A percentile compares a stretch with the other conserved stretches of the same genome.
Evolutionary conservation across 495 filamentous ascomycete genomes (phyloP).

Genomic region (Xylaria grammica): DNA sequence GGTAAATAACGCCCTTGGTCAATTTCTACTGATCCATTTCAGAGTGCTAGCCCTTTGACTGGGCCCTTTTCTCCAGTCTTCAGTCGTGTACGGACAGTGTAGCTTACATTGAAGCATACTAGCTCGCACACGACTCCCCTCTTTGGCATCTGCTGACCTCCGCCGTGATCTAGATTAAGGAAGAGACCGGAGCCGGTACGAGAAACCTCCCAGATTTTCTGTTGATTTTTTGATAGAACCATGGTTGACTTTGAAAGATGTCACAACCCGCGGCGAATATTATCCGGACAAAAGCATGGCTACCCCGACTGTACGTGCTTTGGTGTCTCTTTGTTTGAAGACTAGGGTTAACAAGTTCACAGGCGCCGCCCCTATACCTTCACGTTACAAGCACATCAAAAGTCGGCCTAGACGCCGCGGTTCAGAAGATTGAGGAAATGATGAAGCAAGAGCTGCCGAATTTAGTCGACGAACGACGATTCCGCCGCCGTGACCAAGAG

Average conservation of each 20-base stretch:
- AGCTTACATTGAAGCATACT: slow-evolving; percentile 84
- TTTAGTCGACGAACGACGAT: slow-evolving; percentile 92
- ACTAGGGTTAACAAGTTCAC: slow-evolving; percentile 21
- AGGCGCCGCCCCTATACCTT: slow-evolving; percentile 94
- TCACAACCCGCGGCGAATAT: slow-evolving; percentile 95
- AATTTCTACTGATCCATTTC: slow-evolving; percentile 77
- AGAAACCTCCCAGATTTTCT: slow-evolving; percentile 56
- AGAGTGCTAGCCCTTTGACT: slow-evolving; percentile 56
- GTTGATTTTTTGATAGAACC: slow-evolving; percentile 55
- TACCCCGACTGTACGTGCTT: slow-evolving; percentile 76
- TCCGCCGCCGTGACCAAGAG: slow-evolving; percentile 86
- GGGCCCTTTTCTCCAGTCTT: slow-evolving; percentile 43
- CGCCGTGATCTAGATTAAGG: slow-evolving; percentile 98
- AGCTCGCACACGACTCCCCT: slow-evolving; percentile 73
- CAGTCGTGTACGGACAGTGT: slow-evolving; percentile 66
- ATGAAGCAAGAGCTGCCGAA: slow-evolving; percentile 97
- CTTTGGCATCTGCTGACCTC: slow-evolving; percentile 98
- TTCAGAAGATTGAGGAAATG: slow-evolving; percentile 84
- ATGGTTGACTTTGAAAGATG: slow-evolving; percentile 81
- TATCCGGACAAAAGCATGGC: slow-evolving; percentile 98
- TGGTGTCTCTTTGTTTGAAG: neutral
- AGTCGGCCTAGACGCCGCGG: slow-evolving; percentile 85
- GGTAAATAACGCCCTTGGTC: slow-evolving; percentile 84
- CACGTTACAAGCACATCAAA: slow-evolving; percentile 94
- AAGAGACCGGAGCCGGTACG: slow-evolving; percentile 99